Evolutionary conservation across 805 yeast genomes (phyloP), one percentile per base, ranked within the genome.

Genomic region (Isabelozyma gotoi): DNA sequence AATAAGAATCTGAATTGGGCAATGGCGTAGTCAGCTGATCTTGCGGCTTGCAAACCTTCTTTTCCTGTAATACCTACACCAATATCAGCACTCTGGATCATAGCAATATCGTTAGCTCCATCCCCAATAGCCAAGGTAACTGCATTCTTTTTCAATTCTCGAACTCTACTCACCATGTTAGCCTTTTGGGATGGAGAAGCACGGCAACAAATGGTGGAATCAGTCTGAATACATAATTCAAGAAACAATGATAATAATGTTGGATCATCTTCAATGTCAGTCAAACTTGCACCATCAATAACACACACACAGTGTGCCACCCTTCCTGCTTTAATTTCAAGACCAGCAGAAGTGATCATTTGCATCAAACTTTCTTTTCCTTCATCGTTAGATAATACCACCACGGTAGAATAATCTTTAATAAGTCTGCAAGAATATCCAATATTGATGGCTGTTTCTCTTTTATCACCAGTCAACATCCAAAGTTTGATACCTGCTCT

Each of bases 91-190:
- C 95, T 85, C 68, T 94, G 97, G 48, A 94, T 94, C 99, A 94
- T 94, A 1, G 99, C 98, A 60, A 94, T 91, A 65, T 94, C 99
- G 60, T 94, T 94, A 2, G 99, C 99, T 50, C 99, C 99, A 67
- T 94, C 99, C 6, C 99, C 99, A 59, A 94, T 87, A 0, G 99
- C 99, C 48, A 94, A 73, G 0, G 97, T 89, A 5, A 94, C 97
- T 33, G 87, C 76, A 2, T 67, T 67, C 39, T 76, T 82, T 54
- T 85, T 77, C 44, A 84, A 68, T n/a, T 75, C 69, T 40, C 98
- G 75, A n/a, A 95, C 89, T 27, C 82, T 76, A 19, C 80, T 65
- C 2, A 94, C 98, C 88, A 94, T 83, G 20, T 78, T 71, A 0
- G 98, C 97, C 67, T 94, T 94, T 63, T 94, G 99, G 0, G 97